A percentile compares a stretch with the other conserved stretches of the same genome.
These are phyloP conservation scores for Plasmodium gaboni DNA, from an alignment of 169 alveolate genomes.

Conservation along the genomic window DNA sequence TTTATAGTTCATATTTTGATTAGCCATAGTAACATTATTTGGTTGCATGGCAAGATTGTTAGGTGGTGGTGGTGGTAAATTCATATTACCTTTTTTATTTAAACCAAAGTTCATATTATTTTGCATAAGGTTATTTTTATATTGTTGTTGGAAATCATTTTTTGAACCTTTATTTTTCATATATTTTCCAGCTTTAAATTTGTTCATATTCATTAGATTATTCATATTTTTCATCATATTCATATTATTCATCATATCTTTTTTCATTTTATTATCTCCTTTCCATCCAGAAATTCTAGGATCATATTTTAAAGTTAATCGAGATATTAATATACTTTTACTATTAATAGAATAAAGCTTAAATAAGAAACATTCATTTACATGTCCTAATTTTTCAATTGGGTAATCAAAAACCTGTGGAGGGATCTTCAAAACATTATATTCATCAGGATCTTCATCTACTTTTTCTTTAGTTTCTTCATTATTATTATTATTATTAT, in stretches of 20 bases:
- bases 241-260: conserved; percentile 42
- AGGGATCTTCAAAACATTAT: conserved; percentile 78
- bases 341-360: conserved; percentile 74
- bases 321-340: conserved; percentile 63
- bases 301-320: conserved; percentile 78
- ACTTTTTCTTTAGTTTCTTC: not conserved
- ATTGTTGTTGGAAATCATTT: conserved; percentile 74
- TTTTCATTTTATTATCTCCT: conserved; percentile 70
- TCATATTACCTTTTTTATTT: conserved; percentile 74
- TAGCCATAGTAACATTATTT: conserved; percentile 47
- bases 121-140: conserved; percentile 68
- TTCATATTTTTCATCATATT: conserved; percentile 22
- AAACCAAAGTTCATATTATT: conserved; percentile 65
- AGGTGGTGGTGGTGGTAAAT: conserved; percentile 76
- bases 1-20: conserved; percentile 74
- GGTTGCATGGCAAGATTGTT: conserved; percentile 49
- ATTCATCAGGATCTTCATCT: conserved; percentile 77
- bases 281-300: conserved; percentile 81
- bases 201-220: not conserved
- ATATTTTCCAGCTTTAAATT: conserved; percentile 58
- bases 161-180: conserved; percentile 34
- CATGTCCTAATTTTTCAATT: conserved; percentile 78
- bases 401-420: conserved; percentile 77
- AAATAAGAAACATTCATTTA: conserved; percentile 78
- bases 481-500: not conserved